Percentiles rank a stretch among this genome's conserved stretches.
phyloP scores from a whole-genome alignment of 1,284 basidiomycete species.

The Ganoderma resinaceum region DNA sequence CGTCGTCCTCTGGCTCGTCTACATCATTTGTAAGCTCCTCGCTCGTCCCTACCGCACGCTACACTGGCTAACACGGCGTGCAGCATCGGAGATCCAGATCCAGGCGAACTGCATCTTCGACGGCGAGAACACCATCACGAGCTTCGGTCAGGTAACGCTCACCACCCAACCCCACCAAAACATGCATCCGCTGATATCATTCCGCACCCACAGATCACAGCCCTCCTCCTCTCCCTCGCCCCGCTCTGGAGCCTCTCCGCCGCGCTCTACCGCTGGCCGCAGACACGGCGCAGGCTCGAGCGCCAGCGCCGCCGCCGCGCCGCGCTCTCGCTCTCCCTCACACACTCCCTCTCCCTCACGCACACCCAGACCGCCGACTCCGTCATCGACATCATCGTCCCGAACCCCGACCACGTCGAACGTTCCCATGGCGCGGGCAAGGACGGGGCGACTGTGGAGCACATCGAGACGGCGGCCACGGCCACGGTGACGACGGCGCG shows the following conservation, averaged over 20 bases:
- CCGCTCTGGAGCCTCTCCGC: constrained; percentile 39
- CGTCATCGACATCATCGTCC: neutral
- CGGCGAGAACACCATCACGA: constrained; percentile 37
- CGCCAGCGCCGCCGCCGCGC: constrained; percentile 12
- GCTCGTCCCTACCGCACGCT: neutral
- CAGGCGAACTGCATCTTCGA: constrained; percentile 33
- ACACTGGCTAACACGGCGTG: neutral
- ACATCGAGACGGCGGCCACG: neutral
- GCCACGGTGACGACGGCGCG: neutral
- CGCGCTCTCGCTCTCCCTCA: too few species aligned
- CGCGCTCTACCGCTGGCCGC: constrained; percentile 38
- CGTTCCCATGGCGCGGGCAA: neutral
- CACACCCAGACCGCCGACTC: neutral
- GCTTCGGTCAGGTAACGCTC: constrained; percentile 40
- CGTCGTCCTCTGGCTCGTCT: constrained; percentile 34
- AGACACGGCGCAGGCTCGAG: constrained; percentile 26
- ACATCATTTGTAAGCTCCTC: constrained; percentile 32
- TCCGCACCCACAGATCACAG: constrained; percentile 30
- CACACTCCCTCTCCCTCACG: neutral
- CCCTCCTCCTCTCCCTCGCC: constrained; percentile 33
- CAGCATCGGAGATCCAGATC: constrained; percentile 39
- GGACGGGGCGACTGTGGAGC: neutral
- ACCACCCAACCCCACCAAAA: too few species aligned
- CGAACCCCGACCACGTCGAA: too few species aligned
- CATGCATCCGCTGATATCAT: neutral